Percentiles rank a stretch among this genome's conserved stretches.
phyloP scores from a whole-genome alignment of 768 basidiomycete species.

The Pleurotus salmoneostramineus region DNA sequence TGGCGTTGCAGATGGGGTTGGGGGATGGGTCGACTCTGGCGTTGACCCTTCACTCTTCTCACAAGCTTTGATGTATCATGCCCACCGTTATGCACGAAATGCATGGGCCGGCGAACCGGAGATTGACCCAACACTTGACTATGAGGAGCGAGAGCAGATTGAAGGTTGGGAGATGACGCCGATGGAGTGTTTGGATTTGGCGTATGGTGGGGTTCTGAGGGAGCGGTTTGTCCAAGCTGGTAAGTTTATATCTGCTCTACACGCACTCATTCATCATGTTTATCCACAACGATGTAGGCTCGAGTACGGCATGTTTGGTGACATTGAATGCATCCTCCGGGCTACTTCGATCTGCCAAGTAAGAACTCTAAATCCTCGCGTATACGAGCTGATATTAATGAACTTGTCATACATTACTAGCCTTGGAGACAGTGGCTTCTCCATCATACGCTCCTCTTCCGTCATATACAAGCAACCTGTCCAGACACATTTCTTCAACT shows the following conservation, averaged over 20 bases:
- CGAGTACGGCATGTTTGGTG: conserved; percentile 79
- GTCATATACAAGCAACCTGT: conserved; percentile 50
- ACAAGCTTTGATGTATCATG: conserved; percentile 87
- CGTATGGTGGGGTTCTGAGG: conserved; percentile 66
- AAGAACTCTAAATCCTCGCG: conserved; percentile 13
- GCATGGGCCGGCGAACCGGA: conserved; percentile 86
- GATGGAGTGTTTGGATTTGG: conserved; percentile 65
- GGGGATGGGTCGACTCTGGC: conserved; percentile 83
- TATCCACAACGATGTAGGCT: conserved; percentile 43
- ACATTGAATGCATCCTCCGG: conserved; percentile 75
- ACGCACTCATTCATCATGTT: too few relatives aligned
- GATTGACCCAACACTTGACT: conserved; percentile 72
- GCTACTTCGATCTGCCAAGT: conserved; percentile 76
- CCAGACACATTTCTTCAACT: conserved; percentile 56
- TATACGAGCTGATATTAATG: too few relatives aligned
- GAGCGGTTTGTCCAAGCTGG: conserved; percentile 68
- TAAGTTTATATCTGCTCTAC: conserved; percentile 23
- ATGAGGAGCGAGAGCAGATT: conserved; percentile 58
- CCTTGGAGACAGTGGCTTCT: conserved; percentile 77
- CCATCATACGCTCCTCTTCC: conserved; percentile 64
- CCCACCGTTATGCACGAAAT: conserved; percentile 63
- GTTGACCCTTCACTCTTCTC: conserved; percentile 89
- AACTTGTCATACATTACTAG: conserved; percentile 26
- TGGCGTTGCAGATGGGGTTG: conserved; percentile 90
- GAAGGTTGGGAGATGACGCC: conserved; percentile 80